Conservation (phyloP, 164 flowering plant genomes). For the Cinnamomum micranthum region DNA sequence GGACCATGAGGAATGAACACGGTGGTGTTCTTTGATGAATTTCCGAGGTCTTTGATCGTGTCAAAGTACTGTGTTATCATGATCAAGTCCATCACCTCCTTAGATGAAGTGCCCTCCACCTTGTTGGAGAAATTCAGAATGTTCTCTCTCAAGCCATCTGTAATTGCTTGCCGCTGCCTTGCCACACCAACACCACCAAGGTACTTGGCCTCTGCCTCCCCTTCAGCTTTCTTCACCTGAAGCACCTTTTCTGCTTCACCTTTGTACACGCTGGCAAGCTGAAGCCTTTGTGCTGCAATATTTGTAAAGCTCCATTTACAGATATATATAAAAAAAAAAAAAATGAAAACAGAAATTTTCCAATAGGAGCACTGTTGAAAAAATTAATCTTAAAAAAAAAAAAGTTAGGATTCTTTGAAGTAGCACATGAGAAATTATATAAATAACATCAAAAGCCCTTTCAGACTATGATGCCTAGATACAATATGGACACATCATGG, state of each 20-base stretch:
- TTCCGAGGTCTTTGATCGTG: constrained; percentile 95
- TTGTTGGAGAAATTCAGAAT: constrained; percentile 85
- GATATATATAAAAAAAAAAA: background rate
- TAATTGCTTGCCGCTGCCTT: constrained; percentile 95
- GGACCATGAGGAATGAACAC: constrained; percentile 99
- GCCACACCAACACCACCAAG: constrained; percentile 98
- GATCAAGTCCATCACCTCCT: constrained; percentile 98
- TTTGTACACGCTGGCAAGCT: constrained; percentile 92
- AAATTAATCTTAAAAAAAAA: too few relatives aligned
- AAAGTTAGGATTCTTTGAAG: too few relatives aligned
- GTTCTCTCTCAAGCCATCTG: constrained; percentile 95
- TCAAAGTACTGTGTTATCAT: constrained; percentile 98
- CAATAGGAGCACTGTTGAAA: background rate
- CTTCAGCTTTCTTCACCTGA: constrained; percentile 88
- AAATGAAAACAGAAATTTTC: background rate
- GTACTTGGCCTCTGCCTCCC: constrained; percentile 95
- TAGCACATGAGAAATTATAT: too few relatives aligned
- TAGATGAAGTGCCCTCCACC: constrained; percentile 88
- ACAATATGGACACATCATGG: background rate
- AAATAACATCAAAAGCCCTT: too few relatives aligned
- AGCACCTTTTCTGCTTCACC: constrained; percentile 97
- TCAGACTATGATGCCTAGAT: too few relatives aligned
- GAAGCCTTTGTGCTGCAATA: constrained; percentile 87
- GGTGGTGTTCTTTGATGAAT: constrained; percentile 91
- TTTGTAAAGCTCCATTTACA: too few relatives aligned